Percentiles rank a stretch among this genome's conserved stretches.
phyloP scores from a whole-genome alignment of 2,329 filamentous ascomycete species.

The Aspergillus thermomutatus region DNA sequence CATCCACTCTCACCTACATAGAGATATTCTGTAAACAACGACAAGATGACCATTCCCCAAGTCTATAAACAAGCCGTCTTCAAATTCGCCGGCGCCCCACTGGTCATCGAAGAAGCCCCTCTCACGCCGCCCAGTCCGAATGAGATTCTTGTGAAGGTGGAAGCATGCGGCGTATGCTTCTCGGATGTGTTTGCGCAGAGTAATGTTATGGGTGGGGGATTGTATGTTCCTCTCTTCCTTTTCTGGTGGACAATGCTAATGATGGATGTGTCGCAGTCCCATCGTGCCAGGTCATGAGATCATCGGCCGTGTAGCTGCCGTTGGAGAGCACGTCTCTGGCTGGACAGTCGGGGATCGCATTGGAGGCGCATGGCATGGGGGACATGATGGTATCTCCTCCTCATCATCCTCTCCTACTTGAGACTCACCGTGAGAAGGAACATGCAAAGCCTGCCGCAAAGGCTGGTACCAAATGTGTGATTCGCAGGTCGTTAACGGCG shows the following conservation, averaged over 20 bases:
- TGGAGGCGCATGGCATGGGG: conserved; percentile 67
- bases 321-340: conserved; percentile 51
- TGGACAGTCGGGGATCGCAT: conserved; percentile 65
- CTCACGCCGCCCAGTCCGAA: conserved; percentile 52
- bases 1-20: too few relatives aligned
- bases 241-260: not conserved
- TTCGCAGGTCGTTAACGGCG: conserved; percentile 61
- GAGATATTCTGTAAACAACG: too few relatives aligned
- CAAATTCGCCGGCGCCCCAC: conserved; percentile 49
- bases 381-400: conserved; percentile 32
- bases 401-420: not conserved
- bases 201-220: conserved; percentile 54
- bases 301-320: conserved; percentile 62
- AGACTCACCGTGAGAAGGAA: conserved; percentile 37
- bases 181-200: conserved; percentile 52
- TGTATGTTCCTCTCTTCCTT: conserved; percentile 27
- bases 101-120: conserved; percentile 58
- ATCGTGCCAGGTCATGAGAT: conserved; percentile 68
- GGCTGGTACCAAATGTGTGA: conserved; percentile 68
- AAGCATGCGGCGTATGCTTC: conserved; percentile 70
- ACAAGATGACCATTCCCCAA: conserved; percentile 48
- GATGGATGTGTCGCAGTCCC: conserved; percentile 39
- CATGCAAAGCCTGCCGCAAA: conserved; percentile 61
- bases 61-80: conserved; percentile 66
- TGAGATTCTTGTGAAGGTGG: conserved; percentile 67